Conservation (phyloP, 805 yeast species). For the Vanderwaltozyma yarrowii region DNA sequence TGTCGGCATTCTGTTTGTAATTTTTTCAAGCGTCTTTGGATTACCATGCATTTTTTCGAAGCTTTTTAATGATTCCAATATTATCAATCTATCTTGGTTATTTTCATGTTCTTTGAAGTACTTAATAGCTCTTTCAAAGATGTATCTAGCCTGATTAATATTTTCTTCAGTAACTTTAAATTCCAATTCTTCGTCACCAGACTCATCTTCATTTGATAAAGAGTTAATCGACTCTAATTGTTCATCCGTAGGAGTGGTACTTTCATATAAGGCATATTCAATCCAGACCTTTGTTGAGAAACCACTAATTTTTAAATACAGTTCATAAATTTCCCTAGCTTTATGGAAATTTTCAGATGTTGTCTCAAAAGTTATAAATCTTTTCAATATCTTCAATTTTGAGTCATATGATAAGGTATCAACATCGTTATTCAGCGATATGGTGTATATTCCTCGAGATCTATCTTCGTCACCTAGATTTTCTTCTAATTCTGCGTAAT, state of each 20-base stretch:
- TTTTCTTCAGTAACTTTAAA: constrained; percentile 46
- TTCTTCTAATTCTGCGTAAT: constrained; percentile 60
- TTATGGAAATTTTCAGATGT: constrained; percentile 47
- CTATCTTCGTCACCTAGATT: constrained; percentile 60
- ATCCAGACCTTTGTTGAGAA: constrained; percentile 43
- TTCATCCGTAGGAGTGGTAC: constrained; percentile 47
- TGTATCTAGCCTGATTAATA: constrained; percentile 38
- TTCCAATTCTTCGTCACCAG: constrained; percentile 29
- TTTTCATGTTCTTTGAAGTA: constrained; percentile 31
- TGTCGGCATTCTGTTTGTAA: constrained; percentile 44
- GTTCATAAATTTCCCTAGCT: constrained; percentile 44
- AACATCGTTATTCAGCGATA: constrained; percentile 32
- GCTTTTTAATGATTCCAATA: constrained; percentile 51
- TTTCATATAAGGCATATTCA: constrained; percentile 60
- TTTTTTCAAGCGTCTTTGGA: constrained; percentile 24
- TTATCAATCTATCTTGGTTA: constrained; percentile 37
- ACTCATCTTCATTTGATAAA: constrained; percentile 9
- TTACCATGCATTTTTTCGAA: constrained; percentile 61
- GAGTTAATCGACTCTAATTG: constrained; percentile 12
- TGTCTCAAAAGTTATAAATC: constrained; percentile 48
- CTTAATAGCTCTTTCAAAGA: constrained; percentile 46
- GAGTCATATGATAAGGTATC: constrained; percentile 10
- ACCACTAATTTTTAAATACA: constrained; percentile 27
- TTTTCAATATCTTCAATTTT: constrained; percentile 23
- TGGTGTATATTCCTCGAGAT: constrained; percentile 48